Evolutionary conservation across 331 rosid species (phyloP).

Genomic region (Quercus phellos): DNA sequence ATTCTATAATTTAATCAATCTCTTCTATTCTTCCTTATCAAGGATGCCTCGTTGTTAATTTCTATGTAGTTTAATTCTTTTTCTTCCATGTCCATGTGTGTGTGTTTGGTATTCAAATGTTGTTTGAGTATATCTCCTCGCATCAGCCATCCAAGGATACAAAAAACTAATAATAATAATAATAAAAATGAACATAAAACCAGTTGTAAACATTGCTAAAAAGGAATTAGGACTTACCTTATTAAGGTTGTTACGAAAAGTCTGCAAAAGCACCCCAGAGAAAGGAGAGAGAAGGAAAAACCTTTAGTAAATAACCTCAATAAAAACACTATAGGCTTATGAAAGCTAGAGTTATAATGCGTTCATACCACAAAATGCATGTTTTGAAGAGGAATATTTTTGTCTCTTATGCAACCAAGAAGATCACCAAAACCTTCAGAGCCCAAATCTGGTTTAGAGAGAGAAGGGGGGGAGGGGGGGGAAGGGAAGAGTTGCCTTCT

Average conservation of each 20-base stretch:
- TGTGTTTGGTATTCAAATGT: no score
- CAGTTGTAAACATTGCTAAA: neutral
- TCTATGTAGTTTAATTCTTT: no score
- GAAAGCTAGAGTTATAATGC: slow-evolving; percentile 11
- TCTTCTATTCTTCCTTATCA: neutral
- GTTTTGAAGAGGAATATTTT: slow-evolving; percentile 71
- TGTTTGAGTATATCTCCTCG: no score
- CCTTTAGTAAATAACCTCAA: slow-evolving; percentile 19
- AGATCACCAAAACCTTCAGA: slow-evolving; percentile 90
- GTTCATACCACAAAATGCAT: slow-evolving; percentile 92
- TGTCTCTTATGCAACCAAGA: slow-evolving; percentile 81
- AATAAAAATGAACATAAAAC: neutral
- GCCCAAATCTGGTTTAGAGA: slow-evolving; percentile 58
- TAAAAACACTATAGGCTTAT: neutral
- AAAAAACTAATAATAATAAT: neutral
- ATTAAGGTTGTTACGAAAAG: slow-evolving; percentile 86
- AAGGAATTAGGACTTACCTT: slow-evolving; percentile 52
- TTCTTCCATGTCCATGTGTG: no score
- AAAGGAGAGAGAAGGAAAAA: slow-evolving; percentile 9
- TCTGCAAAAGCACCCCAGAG: slow-evolving; percentile 43
- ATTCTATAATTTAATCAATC: neutral
- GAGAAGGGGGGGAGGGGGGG: neutral
- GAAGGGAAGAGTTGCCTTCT: slow-evolving; percentile 9
- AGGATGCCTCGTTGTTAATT: neutral
- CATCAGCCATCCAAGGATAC: neutral